A percentile compares a stretch with the other conserved stretches of the same genome.
These are phyloP conservation scores for Salmacisia buchloeana DNA, from an alignment of 1,284 basidiomycete species.

Conservation along the genomic window DNA sequence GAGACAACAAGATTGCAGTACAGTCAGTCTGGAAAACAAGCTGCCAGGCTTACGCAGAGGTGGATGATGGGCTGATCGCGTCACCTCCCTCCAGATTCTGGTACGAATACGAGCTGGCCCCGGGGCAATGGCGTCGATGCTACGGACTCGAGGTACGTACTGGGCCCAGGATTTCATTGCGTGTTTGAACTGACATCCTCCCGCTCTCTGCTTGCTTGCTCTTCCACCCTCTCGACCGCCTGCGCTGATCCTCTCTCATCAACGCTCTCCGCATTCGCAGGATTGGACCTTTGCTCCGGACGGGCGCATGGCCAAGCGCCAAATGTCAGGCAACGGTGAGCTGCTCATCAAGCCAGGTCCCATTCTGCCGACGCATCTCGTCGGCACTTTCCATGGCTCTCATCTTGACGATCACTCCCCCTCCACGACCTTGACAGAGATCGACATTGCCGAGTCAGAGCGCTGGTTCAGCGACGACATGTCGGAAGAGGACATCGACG, in stretches of 20 bases:
- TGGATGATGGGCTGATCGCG: conserved; percentile 11
- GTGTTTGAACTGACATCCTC: no score
- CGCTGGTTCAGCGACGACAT: conserved; percentile 59
- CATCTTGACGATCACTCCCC: conserved; percentile 31
- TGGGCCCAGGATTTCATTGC: no score
- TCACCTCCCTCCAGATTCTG: conserved; percentile 55
- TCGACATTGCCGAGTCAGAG: conserved; percentile 56
- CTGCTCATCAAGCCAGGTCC: no score
- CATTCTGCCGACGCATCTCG: background rate
- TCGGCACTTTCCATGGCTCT: background rate
- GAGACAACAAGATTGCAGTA: conserved; percentile 61
- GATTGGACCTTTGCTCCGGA: conserved; percentile 61
- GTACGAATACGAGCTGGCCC: conserved; percentile 56
- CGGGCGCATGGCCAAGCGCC: conserved; percentile 59
- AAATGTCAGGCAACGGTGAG: conserved; percentile 32
- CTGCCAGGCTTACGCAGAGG: background rate
- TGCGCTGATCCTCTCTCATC: no score
- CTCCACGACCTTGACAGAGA: conserved; percentile 52
- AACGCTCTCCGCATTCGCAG: no score
- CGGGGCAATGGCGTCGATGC: conserved; percentile 58
- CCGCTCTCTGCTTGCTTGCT: background rate
- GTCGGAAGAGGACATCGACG: conserved; percentile 15
- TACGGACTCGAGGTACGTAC: conserved; percentile 56
- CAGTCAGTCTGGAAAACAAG: background rate
- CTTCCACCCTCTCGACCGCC: no score